Evolutionary conservation across 2,329 filamentous ascomycete species (phyloP).

Genomic region (Coniochaeta sp.): DNA sequence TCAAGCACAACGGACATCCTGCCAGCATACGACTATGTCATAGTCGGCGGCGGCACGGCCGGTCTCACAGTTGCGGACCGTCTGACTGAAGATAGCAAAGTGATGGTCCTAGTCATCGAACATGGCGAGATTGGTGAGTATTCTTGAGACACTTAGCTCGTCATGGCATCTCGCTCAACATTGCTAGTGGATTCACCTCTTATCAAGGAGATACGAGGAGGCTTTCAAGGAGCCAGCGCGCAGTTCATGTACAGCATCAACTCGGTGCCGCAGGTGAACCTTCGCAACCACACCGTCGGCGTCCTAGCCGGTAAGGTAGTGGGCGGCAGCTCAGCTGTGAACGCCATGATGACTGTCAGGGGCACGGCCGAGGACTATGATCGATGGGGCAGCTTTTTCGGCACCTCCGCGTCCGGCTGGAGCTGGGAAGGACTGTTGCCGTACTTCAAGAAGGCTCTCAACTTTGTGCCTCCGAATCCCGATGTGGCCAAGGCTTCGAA

Average conservation of each 20-base stretch:
- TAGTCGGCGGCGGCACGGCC: background rate
- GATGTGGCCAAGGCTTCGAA: slow-evolving; percentile 16
- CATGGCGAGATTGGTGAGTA: slow-evolving; percentile 11
- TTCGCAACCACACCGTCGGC: slow-evolving; percentile 15
- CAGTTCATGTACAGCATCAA: slow-evolving; percentile 17
- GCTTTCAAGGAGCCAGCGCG: slow-evolving; percentile 10
- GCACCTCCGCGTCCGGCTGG: slow-evolving; percentile 18
- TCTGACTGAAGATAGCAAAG: background rate
- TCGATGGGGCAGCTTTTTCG: slow-evolving; percentile 23
- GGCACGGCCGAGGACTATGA: slow-evolving; percentile 25
- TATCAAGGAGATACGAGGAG: slow-evolving; percentile 12
- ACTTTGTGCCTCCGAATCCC: slow-evolving; percentile 4
- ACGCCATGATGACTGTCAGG: slow-evolving; percentile 27
- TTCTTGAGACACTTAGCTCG: background rate
- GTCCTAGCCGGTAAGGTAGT: slow-evolving; percentile 21
- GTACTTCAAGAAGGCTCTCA: slow-evolving; percentile 23
- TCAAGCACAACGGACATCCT: background rate
- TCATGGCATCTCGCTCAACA: too few species aligned
- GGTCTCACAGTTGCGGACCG: background rate
- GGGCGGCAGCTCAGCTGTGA: slow-evolving; percentile 29
- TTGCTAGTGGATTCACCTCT: slow-evolving; percentile 15
- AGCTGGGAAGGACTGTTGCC: slow-evolving; percentile 23
- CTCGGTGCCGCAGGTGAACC: slow-evolving; percentile 20
- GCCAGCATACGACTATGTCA: background rate
- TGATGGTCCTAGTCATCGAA: slow-evolving; percentile 13